Evolutionary conservation across 345 rosid genomes (phyloP), one percentile per base, ranked within the genome.

Genomic region (Erysimum cheiranthoides): DNA sequence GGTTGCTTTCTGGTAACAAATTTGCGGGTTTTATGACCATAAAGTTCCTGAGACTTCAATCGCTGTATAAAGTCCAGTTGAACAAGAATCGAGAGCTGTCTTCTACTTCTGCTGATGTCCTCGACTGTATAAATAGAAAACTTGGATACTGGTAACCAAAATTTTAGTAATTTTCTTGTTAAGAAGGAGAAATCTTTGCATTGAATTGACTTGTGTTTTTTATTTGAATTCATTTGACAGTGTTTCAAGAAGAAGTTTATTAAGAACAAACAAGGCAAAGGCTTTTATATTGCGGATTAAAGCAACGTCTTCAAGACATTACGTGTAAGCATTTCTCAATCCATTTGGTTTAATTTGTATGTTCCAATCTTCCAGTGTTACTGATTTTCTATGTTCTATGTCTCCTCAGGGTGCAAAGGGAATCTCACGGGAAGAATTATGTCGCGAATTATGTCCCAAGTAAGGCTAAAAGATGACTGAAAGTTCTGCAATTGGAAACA

Each of bases 1-100:
- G 99, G 90, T 86, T 89, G 83, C 87, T 95, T 74, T 81, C 79
- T 78, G 79, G 85, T 53, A 90, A 95, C 82, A 87, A 85, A 54
- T 80, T 95, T 70, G 81, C 87, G 68, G 91, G 91, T 56, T 76
- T 53, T 61, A 71, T 82, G 77, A 84, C 81, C 40, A 42, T 73
- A 68, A 84, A 84, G 74, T 81, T 85, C 27, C 75, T 83, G 80
- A 84, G 74, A 83, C 88, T 87, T 66, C 81, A 80, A 70, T 73
- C 85, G 76, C 88, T 82, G 35, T 83, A 83, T 60, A 82, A 84
- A 74, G 77, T 85, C 82, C 91, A 88, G 78, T 76, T 85, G 38
- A 86, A 87, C 72, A 82, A 82, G 78, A 79, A 78, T 47, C 79
- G 71, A 60, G 74, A 67, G 57, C 60, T 76, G 4, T 70, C 79